Percentiles rank a stretch among this genome's conserved stretches.
phyloP scores from a whole-genome alignment of 2,329 filamentous ascomycete species.

The Pseudomassariella vexata region DNA sequence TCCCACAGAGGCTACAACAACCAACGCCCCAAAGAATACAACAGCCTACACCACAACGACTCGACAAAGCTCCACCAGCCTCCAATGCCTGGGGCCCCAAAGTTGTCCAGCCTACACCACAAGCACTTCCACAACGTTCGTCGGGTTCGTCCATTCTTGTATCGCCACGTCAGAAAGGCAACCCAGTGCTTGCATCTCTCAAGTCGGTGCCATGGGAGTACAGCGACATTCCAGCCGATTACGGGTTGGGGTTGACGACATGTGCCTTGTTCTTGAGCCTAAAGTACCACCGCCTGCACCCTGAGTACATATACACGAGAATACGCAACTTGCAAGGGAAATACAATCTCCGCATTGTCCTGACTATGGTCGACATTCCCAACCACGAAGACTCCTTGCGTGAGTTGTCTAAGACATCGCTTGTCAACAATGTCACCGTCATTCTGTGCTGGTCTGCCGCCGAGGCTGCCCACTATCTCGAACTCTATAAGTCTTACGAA shows the following conservation, averaged over 20 bases:
- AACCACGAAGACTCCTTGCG: constrained; percentile 88
- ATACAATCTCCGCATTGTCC: constrained; percentile 79
- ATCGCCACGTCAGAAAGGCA: constrained; percentile 88
- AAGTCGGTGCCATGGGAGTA: constrained; percentile 90
- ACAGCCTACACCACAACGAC: constrained; percentile 48
- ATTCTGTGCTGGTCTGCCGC: constrained; percentile 92
- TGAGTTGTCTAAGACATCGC: constrained; percentile 84
- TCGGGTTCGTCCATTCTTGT: constrained; percentile 78
- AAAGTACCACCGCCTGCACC: constrained; percentile 95
- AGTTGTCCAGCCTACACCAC: constrained; percentile 82
- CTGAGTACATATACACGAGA: constrained; percentile 94
- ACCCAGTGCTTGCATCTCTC: constrained; percentile 81
- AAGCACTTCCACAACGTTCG: constrained; percentile 63
- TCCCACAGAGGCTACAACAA: constrained; percentile 37
- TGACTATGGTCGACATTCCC: constrained; percentile 90
- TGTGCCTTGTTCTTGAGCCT: constrained; percentile 90
- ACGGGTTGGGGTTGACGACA: constrained; percentile 78
- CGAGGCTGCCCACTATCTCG: constrained; percentile 89
- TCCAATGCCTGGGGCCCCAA: constrained; percentile 37
- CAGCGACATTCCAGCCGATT: constrained; percentile 93
- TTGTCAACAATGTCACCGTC: constrained; percentile 89
- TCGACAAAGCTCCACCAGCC: constrained; percentile 47
- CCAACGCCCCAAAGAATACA: constrained; percentile 26
- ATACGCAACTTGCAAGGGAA: constrained; percentile 79
- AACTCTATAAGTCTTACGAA: constrained; percentile 92